Percentiles rank a stretch among this genome's conserved stretches.
phyloP scores from a whole-genome alignment of 306 rosid species.

The Cicer judaicum region DNA sequence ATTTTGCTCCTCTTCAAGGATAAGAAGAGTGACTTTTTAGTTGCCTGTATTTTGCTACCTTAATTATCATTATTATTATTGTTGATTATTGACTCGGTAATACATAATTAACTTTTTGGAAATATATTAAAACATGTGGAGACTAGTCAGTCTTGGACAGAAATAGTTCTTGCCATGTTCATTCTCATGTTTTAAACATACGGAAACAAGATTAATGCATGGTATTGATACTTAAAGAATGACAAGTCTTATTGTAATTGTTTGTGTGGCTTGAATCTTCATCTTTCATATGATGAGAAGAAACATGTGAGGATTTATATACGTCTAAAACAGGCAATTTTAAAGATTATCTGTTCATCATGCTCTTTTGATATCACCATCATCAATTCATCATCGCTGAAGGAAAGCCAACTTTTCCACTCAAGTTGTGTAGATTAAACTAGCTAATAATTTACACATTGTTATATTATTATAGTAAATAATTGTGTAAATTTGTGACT shows the following conservation, averaged over 20 bases:
- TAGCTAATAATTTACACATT: neutral
- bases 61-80: neutral
- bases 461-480: slow-evolving; percentile 8
- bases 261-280: neutral
- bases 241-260: neutral
- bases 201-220: neutral
- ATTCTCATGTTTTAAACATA: neutral
- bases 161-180: neutral
- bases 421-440: neutral
- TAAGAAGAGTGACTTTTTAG: neutral
- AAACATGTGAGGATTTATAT: neutral
- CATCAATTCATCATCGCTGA: neutral
- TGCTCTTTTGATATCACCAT: neutral
- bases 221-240: neutral
- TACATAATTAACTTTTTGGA: neutral
- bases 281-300: neutral
- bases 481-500: neutral
- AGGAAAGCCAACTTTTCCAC: neutral
- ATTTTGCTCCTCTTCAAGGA: neutral
- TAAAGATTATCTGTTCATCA: neutral
- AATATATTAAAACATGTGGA: neutral
- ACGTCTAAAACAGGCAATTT: neutral
- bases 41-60: neutral
- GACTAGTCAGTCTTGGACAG: neutral
- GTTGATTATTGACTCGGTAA: neutral